Evolutionary conservation across 2,329 filamentous ascomycete genomes (phyloP), one percentile per base, ranked within the genome.

Genomic region (Stachybotrys chlorohalonatus): DNA sequence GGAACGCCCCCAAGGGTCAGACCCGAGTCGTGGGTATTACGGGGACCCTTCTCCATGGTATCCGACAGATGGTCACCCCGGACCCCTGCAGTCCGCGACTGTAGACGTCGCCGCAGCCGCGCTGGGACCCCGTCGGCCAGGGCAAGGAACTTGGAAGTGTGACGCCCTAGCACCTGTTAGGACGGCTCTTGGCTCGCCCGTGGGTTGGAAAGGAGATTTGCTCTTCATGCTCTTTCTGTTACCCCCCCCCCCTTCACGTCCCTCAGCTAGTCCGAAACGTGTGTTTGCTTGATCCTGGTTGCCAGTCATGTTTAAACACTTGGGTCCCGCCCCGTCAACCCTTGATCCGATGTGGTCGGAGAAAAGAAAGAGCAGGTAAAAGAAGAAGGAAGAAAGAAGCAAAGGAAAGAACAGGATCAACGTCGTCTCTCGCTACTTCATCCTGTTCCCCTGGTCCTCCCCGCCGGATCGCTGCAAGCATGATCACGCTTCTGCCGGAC

Each of bases 401-500:
- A 42, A 42, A 5, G 36, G 6, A 42, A 2, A 9, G 13, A 13
- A 42, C 24, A 24, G 24, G 24, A 24, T 4, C 24, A 24, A 24
- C 24, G 24, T 24, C 24, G 24, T 24, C 24, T 24, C 6, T 42
- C 9, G 9, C 36, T 9, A 13, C 36, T 13, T 42, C 36, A 13
- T 42, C 9, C 36, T 39, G 36, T 7, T 11, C n/a, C n/a, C n/a
- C n/a, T n/a, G n/a, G n/a, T n/a, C n/a, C n/a, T n/a, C n/a, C n/a
- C 36, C 36, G 36, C 8, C 9, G 36, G 8, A 42, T 42, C 8
- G 8, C 36, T 3, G 13, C 36, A 42, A 42, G 36, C 36, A 42
- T 42, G 36, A 42, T 42, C 2, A 42, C 36, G 17, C 60, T 65
- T 53, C 53, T 64, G 39, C 58, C 63, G 31, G 59, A 60, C 7